Evolutionary conservation across 202 grass and related monocot genomes (phyloP).

Genomic region (Schoenoplectus tabernaemontani): DNA sequence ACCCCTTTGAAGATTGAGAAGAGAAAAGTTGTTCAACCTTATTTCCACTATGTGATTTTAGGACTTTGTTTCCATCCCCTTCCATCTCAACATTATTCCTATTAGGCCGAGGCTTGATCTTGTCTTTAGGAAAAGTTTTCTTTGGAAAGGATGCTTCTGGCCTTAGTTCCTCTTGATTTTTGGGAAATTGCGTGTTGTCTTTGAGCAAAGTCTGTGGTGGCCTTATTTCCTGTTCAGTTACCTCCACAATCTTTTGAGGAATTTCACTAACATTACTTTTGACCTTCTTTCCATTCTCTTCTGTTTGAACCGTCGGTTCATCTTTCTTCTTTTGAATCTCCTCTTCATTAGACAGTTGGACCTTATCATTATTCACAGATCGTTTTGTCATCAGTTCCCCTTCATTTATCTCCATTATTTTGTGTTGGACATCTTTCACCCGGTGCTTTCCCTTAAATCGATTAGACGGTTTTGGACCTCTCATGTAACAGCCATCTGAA

Average conservation of each 20-base stretch:
- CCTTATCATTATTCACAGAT: background rate
- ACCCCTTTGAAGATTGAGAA: background rate
- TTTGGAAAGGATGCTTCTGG: background rate
- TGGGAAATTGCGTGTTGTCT: background rate
- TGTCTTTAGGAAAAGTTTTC: background rate
- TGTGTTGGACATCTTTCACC: background rate
- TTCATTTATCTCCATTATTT: slow-evolving; percentile 17
- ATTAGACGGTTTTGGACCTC: background rate
- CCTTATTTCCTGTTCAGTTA: background rate
- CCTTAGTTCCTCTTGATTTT: background rate
- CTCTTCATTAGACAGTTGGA: background rate
- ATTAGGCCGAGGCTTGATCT: background rate
- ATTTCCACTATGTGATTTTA: background rate
- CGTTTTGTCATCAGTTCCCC: background rate
- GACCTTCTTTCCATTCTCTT: background rate
- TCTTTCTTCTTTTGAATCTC: background rate
- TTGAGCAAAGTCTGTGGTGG: background rate
- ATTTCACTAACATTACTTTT: background rate
- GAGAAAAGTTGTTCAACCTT: background rate
- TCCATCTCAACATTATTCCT: background rate
- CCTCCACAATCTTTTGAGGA: background rate
- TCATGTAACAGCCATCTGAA: slow-evolving; percentile 17
- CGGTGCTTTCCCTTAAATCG: background rate
- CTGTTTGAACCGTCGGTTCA: background rate
- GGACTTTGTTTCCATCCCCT: background rate